These are phyloP conservation scores for Yarrowia divulgata DNA, from an alignment of 805 yeast genomes.

Conservation along the genomic window DNA sequence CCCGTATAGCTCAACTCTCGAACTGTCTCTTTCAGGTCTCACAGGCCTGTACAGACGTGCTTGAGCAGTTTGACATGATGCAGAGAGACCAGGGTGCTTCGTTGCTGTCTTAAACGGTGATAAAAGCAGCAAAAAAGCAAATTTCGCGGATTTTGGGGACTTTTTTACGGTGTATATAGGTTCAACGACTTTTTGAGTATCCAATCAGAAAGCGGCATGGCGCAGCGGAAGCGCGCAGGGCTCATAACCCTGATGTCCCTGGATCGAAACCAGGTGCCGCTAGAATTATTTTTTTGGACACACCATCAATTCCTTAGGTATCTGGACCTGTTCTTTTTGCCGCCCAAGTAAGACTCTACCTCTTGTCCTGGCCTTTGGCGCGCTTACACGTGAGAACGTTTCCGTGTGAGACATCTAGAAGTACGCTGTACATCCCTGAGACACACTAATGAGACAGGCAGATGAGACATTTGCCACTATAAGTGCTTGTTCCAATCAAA, in stretches of 20 bases:
- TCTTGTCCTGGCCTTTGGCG: neutral
- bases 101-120: neutral
- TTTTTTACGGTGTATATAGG: neutral
- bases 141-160: neutral
- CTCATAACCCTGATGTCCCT: conserved; percentile 94
- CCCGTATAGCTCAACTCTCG: conserved; percentile 5
- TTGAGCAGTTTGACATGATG: neutral
- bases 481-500: neutral
- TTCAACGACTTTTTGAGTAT: neutral
- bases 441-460: conserved; percentile 15
- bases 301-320: no score
- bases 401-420: conserved; percentile 17
- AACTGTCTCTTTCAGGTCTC: conserved; percentile 3
- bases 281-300: conserved; percentile 48
- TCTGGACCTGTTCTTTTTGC: conserved; percentile 7
- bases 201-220: conserved; percentile 51
- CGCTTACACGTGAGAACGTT: conserved; percentile 17
- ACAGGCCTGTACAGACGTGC: conserved; percentile 3
- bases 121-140: neutral
- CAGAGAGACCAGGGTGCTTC: neutral
- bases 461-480: conserved; percentile 8
- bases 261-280: conserved; percentile 94
- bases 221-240: conserved; percentile 90
- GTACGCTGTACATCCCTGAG: neutral
- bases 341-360: neutral